phyloP scores from a whole-genome alignment of 176 grass and related monocot species.

The Metroxylon sagu region DNA sequence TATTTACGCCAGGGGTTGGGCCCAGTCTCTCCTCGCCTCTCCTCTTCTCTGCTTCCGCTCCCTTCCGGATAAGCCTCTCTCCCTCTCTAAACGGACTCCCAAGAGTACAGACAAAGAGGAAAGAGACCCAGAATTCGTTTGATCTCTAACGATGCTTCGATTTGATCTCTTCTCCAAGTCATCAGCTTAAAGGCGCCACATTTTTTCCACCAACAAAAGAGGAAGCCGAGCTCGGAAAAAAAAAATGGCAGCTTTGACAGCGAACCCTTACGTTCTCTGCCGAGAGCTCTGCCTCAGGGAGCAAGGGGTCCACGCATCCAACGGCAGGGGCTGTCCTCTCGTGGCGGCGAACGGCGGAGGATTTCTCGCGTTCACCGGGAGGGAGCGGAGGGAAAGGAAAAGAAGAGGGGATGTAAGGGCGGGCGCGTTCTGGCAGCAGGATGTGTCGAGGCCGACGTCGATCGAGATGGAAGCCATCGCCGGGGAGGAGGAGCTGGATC shows the following conservation, averaged over 20 bases:
- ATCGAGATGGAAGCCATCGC: conserved; percentile 76
- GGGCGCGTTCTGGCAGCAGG: conserved; percentile 56
- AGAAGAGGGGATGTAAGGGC: conserved; percentile 11
- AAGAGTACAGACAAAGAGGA: no score
- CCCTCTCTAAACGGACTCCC: no score
- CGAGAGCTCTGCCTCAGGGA: conserved; percentile 4
- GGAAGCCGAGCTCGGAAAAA: not conserved
- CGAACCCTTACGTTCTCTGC: conserved; percentile 4
- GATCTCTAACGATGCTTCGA: no score
- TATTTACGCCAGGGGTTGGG: no score
- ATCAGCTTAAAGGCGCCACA: no score
- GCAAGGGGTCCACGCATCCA: not conserved
- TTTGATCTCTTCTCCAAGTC: no score
- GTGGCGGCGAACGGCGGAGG: not conserved
- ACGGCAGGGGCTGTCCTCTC: not conserved
- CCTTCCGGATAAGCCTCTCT: no score
- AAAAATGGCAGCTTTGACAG: conserved; percentile 2
- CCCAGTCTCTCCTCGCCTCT: no score
- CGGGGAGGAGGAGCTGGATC: conserved; percentile 63
- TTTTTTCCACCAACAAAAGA: no score
- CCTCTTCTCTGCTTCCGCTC: no score
- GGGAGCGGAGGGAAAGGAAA: not conserved
- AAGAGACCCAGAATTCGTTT: no score
- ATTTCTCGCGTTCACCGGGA: no score
- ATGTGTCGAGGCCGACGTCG: conserved; percentile 41